Conservation (phyloP, 2,329 filamentous ascomycete genomes). For the Pyrenophora teres region DNA sequence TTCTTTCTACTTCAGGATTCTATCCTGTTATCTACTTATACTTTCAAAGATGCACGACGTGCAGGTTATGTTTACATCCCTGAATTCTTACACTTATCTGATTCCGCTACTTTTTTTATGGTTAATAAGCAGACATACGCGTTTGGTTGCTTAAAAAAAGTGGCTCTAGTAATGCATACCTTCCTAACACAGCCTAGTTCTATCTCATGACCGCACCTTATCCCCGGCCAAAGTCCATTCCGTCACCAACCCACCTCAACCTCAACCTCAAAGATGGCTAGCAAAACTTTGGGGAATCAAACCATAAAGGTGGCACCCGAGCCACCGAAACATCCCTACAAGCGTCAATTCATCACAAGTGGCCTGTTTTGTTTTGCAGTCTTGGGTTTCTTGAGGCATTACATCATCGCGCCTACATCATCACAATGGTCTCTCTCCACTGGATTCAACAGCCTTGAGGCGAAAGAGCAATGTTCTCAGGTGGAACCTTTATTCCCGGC, state of each 20-base stretch:
- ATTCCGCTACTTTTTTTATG: too few relatives aligned
- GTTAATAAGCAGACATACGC: too few relatives aligned
- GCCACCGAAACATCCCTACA: not conserved
- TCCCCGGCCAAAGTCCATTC: constrained; percentile 4
- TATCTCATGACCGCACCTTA: constrained; percentile 3
- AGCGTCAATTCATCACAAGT: constrained; percentile 6
- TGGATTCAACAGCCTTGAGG: not conserved
- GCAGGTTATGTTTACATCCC: too few relatives aligned
- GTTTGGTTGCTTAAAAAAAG: too few relatives aligned
- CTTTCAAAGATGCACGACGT: too few relatives aligned
- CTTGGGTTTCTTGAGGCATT: constrained; percentile 5
- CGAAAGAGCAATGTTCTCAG: constrained; percentile 32
- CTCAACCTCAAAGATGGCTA: constrained; percentile 15
- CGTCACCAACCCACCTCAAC: not conserved
- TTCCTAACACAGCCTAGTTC: constrained; percentile 13
- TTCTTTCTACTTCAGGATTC: too few relatives aligned
- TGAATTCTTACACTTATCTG: too few relatives aligned
- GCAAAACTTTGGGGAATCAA: constrained; percentile 16
- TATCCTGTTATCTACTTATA: too few relatives aligned
- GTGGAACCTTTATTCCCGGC: constrained; percentile 35
- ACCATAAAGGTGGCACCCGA: not conserved
- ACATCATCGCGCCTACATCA: constrained; percentile 19
- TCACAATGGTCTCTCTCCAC: constrained; percentile 18
- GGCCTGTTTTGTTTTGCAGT: constrained; percentile 4
- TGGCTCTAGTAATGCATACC: not conserved